These are phyloP conservation scores for Fraxinus nigra DNA, from an alignment of 305 asterid genomes.

Conservation along the genomic window DNA sequence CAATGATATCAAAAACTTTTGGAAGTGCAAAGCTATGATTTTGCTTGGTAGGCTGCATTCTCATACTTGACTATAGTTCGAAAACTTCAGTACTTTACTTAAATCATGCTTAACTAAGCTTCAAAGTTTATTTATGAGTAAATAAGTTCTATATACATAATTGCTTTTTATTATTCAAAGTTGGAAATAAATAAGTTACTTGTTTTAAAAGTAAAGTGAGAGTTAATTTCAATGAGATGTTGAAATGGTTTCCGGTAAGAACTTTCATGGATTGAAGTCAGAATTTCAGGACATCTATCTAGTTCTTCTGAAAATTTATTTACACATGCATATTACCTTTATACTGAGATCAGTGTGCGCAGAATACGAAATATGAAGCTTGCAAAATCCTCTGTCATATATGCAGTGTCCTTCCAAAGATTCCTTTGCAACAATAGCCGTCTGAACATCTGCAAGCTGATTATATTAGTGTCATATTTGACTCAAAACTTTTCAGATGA, in stretches of 20 bases:
- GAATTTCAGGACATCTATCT: background rate
- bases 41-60: background rate
- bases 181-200: background rate
- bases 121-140: background rate
- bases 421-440: slow-evolving; percentile 46
- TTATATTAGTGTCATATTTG: background rate
- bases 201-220: background rate
- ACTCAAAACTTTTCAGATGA: background rate
- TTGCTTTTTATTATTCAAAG: background rate
- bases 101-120: background rate
- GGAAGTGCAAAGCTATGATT: background rate
- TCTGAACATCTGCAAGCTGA: slow-evolving; percentile 37
- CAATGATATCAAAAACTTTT: no score
- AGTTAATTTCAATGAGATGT: background rate
- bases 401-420: slow-evolving; percentile 95
- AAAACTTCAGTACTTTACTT: background rate
- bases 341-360: slow-evolving; percentile 41
- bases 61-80: background rate
- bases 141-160: background rate
- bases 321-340: slow-evolving; percentile 26
- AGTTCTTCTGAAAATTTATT: background rate
- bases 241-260: background rate
- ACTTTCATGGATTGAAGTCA: background rate
- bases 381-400: slow-evolving; percentile 96
- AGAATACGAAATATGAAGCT: slow-evolving; percentile 91